Conservation (phyloP, 305 asterid species). For the Striga hermonthica region DNA sequence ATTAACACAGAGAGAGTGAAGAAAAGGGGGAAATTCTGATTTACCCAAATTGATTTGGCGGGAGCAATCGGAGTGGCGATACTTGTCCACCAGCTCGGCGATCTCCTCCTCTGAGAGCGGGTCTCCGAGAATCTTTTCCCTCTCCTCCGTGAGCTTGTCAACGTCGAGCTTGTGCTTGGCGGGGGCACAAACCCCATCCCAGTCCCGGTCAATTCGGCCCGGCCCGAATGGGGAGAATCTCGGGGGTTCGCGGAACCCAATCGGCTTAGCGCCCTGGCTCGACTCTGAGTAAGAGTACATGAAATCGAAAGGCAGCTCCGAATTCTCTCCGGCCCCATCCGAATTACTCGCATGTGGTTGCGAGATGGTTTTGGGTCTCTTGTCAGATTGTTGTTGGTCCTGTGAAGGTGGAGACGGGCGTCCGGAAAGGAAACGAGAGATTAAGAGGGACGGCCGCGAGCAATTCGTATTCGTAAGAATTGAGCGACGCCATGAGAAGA, state of each 20-base stretch:
- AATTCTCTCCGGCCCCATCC: slow-evolving; percentile 24
- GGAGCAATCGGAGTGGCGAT: slow-evolving; percentile 64
- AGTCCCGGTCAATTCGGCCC: slow-evolving; percentile 70
- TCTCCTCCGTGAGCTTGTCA: slow-evolving; percentile 51
- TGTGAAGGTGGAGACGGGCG: slow-evolving; percentile 30
- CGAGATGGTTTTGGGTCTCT: slow-evolving; percentile 16
- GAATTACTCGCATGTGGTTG: slow-evolving; percentile 16
- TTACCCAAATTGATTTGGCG: slow-evolving; percentile 85
- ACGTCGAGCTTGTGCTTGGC: slow-evolving; percentile 36
- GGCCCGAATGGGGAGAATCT: slow-evolving; percentile 86
- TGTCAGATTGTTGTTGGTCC: slow-evolving; percentile 28
- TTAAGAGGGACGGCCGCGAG: slow-evolving; percentile 15
- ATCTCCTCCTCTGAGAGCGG: slow-evolving; percentile 64
- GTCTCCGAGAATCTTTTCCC: slow-evolving; percentile 54
- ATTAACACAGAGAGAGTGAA: neutral
- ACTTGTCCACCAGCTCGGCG: slow-evolving; percentile 69
- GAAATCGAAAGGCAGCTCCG: slow-evolving; percentile 73
- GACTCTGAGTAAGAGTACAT: slow-evolving; percentile 79
- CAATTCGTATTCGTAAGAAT: slow-evolving; percentile 15
- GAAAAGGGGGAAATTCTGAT: neutral
- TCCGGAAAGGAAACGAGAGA: slow-evolving; percentile 27
- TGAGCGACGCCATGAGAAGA: slow-evolving; percentile 47
- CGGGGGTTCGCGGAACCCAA: slow-evolving; percentile 77
- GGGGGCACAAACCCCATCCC: slow-evolving; percentile 80
- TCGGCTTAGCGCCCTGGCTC: slow-evolving; percentile 60